These are phyloP conservation scores for Pseudocercospora vitis DNA, from an alignment of 2,329 filamentous ascomycete species.

Conservation along the genomic window DNA sequence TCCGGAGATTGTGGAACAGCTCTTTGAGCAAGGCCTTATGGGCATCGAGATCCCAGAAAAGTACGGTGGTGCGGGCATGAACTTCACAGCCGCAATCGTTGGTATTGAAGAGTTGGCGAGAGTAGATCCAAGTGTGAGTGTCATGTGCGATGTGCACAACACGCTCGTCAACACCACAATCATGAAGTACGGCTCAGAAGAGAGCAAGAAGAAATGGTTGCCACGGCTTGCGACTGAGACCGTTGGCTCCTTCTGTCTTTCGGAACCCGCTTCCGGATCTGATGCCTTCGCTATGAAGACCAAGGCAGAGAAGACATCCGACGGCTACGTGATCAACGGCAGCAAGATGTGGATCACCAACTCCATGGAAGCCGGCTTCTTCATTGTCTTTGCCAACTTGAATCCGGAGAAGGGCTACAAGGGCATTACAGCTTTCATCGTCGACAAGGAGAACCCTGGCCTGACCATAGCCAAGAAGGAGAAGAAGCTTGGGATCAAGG, in stretches of 20 bases:
- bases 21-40: conserved; percentile 98
- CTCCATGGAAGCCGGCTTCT: conserved; percentile 87
- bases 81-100: conserved; percentile 94
- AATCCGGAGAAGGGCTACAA: conserved; percentile 91
- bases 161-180: conserved; percentile 94
- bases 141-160: conserved; percentile 96
- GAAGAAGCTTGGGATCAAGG: conserved; percentile 97
- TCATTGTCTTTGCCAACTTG: conserved; percentile 97
- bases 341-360: conserved; percentile 99
- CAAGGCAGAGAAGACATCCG: conserved; percentile 77
- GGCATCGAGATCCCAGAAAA: conserved; percentile 96
- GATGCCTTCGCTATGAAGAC: conserved; percentile 95
- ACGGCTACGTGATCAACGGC: conserved; percentile 83
- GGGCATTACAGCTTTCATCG: conserved; percentile 92
- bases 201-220: conserved; percentile 80
- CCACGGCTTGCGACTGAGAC: conserved; percentile 88
- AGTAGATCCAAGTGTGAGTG: conserved; percentile 90
- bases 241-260: conserved; percentile 55
- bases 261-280: conserved; percentile 69
- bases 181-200: conserved; percentile 75
- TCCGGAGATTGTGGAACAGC: conserved; percentile 77
- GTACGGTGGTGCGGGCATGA: conserved; percentile 95
- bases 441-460: conserved; percentile 84
- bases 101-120: conserved; percentile 95
- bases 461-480: conserved; percentile 99